Conservation (phyloP, 2,329 filamentous ascomycete genomes). For the Helotiales sp. region DNA sequence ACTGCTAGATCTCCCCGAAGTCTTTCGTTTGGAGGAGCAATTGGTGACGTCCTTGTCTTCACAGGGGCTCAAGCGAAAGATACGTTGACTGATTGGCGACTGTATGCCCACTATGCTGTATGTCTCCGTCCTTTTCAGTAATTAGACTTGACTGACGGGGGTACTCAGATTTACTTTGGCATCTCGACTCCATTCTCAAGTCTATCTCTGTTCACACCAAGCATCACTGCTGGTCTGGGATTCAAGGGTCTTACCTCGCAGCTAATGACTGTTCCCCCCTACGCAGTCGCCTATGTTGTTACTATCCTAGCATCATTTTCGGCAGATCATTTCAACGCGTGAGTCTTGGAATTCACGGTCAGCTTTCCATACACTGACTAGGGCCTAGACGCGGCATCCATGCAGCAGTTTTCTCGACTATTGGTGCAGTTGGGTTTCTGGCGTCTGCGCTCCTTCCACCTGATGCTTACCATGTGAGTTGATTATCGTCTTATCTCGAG, state of each 20-base stretch:
- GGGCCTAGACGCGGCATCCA: slow-evolving; percentile 51
- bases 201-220: slow-evolving; percentile 65
- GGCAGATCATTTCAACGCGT: slow-evolving; percentile 64
- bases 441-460: slow-evolving; percentile 67
- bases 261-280: slow-evolving; percentile 70
- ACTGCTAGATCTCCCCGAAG: too few species aligned
- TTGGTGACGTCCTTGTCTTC: neutral
- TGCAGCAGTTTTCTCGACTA: slow-evolving; percentile 53
- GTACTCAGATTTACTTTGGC: slow-evolving; percentile 53
- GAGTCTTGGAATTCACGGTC: neutral
- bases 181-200: slow-evolving; percentile 62
- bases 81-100: slow-evolving; percentile 54
- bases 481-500: neutral
- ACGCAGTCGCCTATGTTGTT: slow-evolving; percentile 60
- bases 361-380: neutral
- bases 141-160: neutral
- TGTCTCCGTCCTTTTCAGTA: slow-evolving; percentile 15
- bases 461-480: slow-evolving; percentile 55
- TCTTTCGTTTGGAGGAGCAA: neutral
- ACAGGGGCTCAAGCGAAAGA: slow-evolving; percentile 50
- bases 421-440: slow-evolving; percentile 63
- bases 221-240: slow-evolving; percentile 63
- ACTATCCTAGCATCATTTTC: slow-evolving; percentile 60
- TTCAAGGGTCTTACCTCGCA: slow-evolving; percentile 64
- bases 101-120: slow-evolving; percentile 59